Evolutionary conservation across 2,329 filamentous ascomycete genomes (phyloP).

Genomic region (Tolypocladium cylindrosporum): DNA sequence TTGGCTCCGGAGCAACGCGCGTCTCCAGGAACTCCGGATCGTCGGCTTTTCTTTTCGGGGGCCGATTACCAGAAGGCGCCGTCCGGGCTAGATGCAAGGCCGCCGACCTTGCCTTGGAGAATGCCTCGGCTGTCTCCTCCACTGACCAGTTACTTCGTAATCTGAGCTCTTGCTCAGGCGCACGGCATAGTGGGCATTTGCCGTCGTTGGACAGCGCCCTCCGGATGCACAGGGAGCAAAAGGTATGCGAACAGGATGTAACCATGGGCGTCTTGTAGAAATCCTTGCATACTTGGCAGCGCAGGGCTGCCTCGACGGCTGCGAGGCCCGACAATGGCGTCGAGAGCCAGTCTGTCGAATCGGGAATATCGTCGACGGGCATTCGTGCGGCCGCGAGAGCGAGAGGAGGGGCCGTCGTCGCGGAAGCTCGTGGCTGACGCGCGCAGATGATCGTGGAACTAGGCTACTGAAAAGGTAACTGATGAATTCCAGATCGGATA

Average conservation of each 20-base stretch:
- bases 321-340: slow-evolving; percentile 59
- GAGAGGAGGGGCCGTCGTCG: neutral
- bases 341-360: slow-evolving; percentile 76
- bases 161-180: slow-evolving; percentile 71
- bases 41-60: slow-evolving; percentile 44
- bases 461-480: neutral
- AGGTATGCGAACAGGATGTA: slow-evolving; percentile 89
- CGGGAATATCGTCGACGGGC: slow-evolving; percentile 40
- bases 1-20: slow-evolving; percentile 23
- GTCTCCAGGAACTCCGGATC: slow-evolving; percentile 18
- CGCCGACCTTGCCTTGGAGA: slow-evolving; percentile 52
- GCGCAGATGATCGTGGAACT: neutral
- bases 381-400: slow-evolving; percentile 9
- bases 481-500: neutral
- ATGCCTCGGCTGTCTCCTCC: slow-evolving; percentile 75
- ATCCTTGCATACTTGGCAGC: slow-evolving; percentile 97
- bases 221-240: slow-evolving; percentile 93
- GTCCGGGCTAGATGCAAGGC: slow-evolving; percentile 55
- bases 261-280: slow-evolving; percentile 93
- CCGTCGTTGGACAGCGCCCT: slow-evolving; percentile 73
- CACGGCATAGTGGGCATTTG: slow-evolving; percentile 78
- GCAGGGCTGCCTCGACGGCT: slow-evolving; percentile 71
- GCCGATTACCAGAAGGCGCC: neutral
- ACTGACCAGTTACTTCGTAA: slow-evolving; percentile 76
- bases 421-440: neutral